Percentiles rank a stretch among this genome's conserved stretches.
Conservation (phyloP, 352 stramenopile genomes). For the Phytophthora rubi region DNA sequence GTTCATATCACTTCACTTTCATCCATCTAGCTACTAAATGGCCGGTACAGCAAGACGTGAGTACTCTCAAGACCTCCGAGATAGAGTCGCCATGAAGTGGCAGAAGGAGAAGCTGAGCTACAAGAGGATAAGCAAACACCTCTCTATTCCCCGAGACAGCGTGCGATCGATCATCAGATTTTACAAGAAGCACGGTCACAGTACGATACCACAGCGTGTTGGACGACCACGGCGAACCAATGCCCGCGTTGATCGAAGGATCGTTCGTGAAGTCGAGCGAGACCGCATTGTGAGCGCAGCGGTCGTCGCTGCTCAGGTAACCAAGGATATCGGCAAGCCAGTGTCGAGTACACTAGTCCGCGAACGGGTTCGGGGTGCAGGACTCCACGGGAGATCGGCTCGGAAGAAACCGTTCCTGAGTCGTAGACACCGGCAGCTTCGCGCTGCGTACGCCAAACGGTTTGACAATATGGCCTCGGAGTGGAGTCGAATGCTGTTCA, state of each 20-base stretch:
- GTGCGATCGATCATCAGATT: neutral
- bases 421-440: neutral
- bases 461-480: too few species aligned
- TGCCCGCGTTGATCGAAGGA: neutral
- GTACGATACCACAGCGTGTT: neutral
- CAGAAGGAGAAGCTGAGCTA: neutral
- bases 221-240: neutral
- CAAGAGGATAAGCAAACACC: neutral
- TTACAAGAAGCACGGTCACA: neutral
- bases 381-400: neutral
- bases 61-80: neutral
- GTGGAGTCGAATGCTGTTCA: too few species aligned
- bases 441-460: too few species aligned
- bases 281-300: neutral
- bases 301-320: neutral
- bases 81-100: neutral
- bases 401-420: neutral
- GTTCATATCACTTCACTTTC: neutral
- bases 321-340: neutral
- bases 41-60: neutral
- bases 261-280: neutral
- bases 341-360: neutral
- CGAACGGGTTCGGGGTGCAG: neutral
- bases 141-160: neutral
- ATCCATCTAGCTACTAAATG: neutral